A percentile compares a stretch with the other conserved stretches of the same genome.
Evolutionary conservation across 345 rosid genomes (phyloP).

Genomic region (Raphanus raphanistrum): DNA sequence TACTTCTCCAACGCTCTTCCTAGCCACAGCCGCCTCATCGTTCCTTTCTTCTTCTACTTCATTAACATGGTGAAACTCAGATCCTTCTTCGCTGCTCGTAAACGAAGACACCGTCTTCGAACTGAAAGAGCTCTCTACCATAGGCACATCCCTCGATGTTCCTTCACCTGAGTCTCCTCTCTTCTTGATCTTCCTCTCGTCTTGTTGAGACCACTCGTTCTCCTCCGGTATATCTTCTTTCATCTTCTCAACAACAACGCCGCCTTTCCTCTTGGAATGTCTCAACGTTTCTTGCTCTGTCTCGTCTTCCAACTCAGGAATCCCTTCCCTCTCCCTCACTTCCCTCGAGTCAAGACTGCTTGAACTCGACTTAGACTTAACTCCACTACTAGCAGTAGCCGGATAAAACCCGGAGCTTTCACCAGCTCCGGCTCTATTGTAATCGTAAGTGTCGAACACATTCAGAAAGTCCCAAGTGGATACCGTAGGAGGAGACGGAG

Average conservation of each 20-base stretch:
- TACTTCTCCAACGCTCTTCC: conserved; percentile 43
- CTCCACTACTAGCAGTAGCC: conserved; percentile 37
- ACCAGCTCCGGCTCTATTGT: conserved; percentile 24
- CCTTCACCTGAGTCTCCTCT: conserved; percentile 60
- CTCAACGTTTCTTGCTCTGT: conserved; percentile 58
- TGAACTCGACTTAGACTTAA: conserved; percentile 60
- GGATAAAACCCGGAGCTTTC: conserved; percentile 34
- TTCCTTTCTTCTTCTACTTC: not conserved
- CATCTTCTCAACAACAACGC: not conserved
- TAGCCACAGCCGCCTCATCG: conserved; percentile 43
- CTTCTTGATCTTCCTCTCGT: conserved; percentile 37
- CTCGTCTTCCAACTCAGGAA: conserved; percentile 96
- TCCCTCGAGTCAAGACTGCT: conserved; percentile 88
- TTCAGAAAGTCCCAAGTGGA: conserved; percentile 84
- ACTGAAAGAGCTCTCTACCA: conserved; percentile 38
- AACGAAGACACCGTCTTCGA: conserved; percentile 36
- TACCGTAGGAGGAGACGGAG: conserved; percentile 76
- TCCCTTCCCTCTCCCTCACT: conserved; percentile 93
- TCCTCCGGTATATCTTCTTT: conserved; percentile 27
- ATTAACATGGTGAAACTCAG: conserved; percentile 29
- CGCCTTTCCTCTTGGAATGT: conserved; percentile 39
- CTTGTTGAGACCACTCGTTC: conserved; percentile 6
- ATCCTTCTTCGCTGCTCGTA: conserved; percentile 35
- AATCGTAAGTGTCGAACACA: conserved; percentile 61
- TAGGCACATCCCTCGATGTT: conserved; percentile 51